Conservation (phyloP, 345 rosid genomes). For the Salix arbutifolia region DNA sequence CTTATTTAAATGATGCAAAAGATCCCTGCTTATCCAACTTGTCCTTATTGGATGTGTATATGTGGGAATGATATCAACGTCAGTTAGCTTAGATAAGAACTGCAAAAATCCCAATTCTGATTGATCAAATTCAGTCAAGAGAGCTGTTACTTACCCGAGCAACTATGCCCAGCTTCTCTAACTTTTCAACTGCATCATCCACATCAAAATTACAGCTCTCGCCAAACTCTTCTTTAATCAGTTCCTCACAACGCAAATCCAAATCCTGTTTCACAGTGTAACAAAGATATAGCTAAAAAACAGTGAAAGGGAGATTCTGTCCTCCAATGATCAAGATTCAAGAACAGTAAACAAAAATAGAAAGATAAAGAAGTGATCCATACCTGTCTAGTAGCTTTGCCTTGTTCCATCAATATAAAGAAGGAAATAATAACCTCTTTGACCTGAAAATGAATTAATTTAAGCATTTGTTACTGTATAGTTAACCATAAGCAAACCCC, state of each 20-base stretch:
- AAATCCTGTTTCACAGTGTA: slow-evolving; percentile 45
- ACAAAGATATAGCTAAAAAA: slow-evolving; percentile 8
- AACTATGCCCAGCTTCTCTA: slow-evolving; percentile 80
- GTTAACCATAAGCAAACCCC: background rate
- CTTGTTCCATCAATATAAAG: slow-evolving; percentile 94
- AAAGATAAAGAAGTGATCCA: background rate
- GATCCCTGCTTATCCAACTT: background rate
- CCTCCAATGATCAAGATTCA: background rate
- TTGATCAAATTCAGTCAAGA: background rate
- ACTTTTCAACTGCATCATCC: slow-evolving; percentile 77
- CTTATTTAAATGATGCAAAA: background rate
- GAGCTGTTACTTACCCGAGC: slow-evolving; percentile 43
- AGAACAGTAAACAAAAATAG: background rate
- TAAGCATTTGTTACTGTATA: background rate
- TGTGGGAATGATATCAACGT: background rate
- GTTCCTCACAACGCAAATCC: slow-evolving; percentile 58
- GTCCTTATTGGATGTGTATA: background rate
- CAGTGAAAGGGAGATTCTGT: background rate
- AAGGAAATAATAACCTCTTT: slow-evolving; percentile 87
- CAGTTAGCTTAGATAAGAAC: background rate
- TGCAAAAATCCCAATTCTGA: background rate
- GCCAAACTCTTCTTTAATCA: slow-evolving; percentile 55
- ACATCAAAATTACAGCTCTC: slow-evolving; percentile 71
- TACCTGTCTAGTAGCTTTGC: slow-evolving; percentile 85
- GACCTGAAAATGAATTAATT: slow-evolving; percentile 44